Evolutionary conservation across 78 protist species (phyloP), one percentile per base, ranked within the genome.

Genomic region (Dictyostelium firmibasis): DNA sequence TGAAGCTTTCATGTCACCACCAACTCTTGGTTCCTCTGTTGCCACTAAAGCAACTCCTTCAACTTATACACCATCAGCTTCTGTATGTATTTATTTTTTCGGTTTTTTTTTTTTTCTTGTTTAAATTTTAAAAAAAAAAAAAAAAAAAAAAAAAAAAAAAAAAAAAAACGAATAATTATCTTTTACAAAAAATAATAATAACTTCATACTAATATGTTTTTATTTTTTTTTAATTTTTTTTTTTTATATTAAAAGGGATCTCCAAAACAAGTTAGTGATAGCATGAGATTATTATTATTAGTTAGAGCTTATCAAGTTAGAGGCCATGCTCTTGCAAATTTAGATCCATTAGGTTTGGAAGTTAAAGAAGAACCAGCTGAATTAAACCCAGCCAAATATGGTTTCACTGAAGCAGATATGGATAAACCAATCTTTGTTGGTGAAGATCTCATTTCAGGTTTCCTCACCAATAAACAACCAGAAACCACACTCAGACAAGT

Each of bases 301-400:
- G 53, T 94, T 77, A 84, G 97, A 47, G 97, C 95, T 57, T 94
- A 87, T 57, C 97, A 94, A 76, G 97, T 94, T 47, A 47, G 97
- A 47, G 97, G 97, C 18, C 97, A 94, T 43, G 79, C 83, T 20
- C 69, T 94, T 18, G 93, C 97, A 18, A 84, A 60, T 44, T 72
- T 94, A 13, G 97, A 94, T 69, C 97, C 97, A 79, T 75, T 94
- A 18, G 74, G 84, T 44, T 70, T 94, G 2, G 69, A 38, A 18
- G 76, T 75, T 50, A 44, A 62, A 47, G 76, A 74, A 60, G 86
- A 53, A 18, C 97, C 97, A 76, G 67, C 88, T 16, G 97, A 94
- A 78, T 76, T 94, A 35, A 82, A 94, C 14, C 87, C 83, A 36
- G n/a, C 77, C 41, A 83, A 69, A 62, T 94, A 94, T 84, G 97